Percentiles rank a stretch among this genome's conserved stretches.
phyloP scores from a whole-genome alignment of 352 stramenopile species.

The Pythium volutum region DNA sequence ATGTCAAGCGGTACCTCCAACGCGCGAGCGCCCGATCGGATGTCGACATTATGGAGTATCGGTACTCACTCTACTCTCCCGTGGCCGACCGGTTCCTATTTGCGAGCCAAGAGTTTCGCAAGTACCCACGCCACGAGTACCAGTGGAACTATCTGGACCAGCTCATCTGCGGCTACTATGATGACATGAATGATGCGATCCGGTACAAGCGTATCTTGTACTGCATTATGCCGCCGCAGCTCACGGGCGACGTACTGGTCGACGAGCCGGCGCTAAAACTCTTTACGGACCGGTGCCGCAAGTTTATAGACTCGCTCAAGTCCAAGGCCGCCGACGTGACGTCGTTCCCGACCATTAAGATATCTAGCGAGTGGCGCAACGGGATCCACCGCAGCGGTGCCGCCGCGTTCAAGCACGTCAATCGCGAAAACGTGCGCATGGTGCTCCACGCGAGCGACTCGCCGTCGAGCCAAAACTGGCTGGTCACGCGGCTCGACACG shows the following conservation, averaged over 20 bases:
- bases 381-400: slow-evolving; percentile 41
- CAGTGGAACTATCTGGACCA: slow-evolving; percentile 86
- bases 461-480: slow-evolving; percentile 78
- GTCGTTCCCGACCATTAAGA: slow-evolving; percentile 50
- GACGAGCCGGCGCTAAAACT: slow-evolving; percentile 38
- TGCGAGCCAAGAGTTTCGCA: slow-evolving; percentile 76
- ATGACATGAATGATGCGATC: slow-evolving; percentile 83
- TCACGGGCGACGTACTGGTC: slow-evolving; percentile 25
- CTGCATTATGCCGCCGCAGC: slow-evolving; percentile 58
- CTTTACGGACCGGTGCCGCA: slow-evolving; percentile 62
- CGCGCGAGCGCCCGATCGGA: slow-evolving; percentile 58
- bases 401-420: slow-evolving; percentile 65
- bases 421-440: slow-evolving; percentile 70
- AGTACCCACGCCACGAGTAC: slow-evolving; percentile 80
- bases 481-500: slow-evolving; percentile 74
- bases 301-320: slow-evolving; percentile 69
- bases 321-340: slow-evolving; percentile 55
- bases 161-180: slow-evolving; percentile 83
- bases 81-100: slow-evolving; percentile 60
- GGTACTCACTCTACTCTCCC: slow-evolving; percentile 77
- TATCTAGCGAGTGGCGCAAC: slow-evolving; percentile 49
- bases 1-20: slow-evolving; percentile 83
- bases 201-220: slow-evolving; percentile 79
- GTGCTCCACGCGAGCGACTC: slow-evolving; percentile 59
- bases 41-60: slow-evolving; percentile 81